phyloP scores from a whole-genome alignment of 108 stramenopile genomes.

The Pseudonitzschia multistriata region DNA sequence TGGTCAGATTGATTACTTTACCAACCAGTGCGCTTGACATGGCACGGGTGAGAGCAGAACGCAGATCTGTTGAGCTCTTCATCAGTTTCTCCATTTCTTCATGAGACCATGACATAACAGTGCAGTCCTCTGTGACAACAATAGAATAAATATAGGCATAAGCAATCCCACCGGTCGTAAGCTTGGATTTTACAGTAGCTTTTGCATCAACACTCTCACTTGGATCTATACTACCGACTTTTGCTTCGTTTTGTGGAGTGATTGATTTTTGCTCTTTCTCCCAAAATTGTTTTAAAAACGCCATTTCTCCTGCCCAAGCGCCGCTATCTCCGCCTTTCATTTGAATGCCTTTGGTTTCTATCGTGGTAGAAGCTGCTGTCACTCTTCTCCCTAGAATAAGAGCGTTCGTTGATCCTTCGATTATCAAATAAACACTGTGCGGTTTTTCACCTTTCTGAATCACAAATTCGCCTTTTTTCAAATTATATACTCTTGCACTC shows the following conservation, averaged over 20 bases:
- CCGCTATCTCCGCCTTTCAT: slow-evolving; percentile 74
- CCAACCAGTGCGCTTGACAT: slow-evolving; percentile 84
- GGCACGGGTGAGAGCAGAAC: slow-evolving; percentile 69
- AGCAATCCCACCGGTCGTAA: background rate
- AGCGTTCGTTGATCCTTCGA: slow-evolving; percentile 63
- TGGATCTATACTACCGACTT: background rate
- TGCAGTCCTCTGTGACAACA: slow-evolving; percentile 59
- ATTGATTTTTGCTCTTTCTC: slow-evolving; percentile 34
- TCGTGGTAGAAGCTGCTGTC: slow-evolving; percentile 53
- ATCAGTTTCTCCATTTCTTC: slow-evolving; percentile 73
- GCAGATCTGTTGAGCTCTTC: slow-evolving; percentile 64
- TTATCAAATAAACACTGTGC: slow-evolving; percentile 57
- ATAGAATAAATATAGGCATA: slow-evolving; percentile 53
- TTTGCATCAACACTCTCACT: background rate
- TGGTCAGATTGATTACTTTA: slow-evolving; percentile 83
- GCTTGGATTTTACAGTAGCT: background rate
- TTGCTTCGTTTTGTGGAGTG: slow-evolving; percentile 6
- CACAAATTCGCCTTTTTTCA: slow-evolving; percentile 47
- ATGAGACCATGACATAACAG: slow-evolving; percentile 67
- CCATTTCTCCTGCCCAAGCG: slow-evolving; percentile 86
- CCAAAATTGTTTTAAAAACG: slow-evolving; percentile 66
- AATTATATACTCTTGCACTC: slow-evolving; percentile 29
- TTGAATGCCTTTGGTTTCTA: slow-evolving; percentile 31
- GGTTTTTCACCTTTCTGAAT: slow-evolving; percentile 53
- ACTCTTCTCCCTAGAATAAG: slow-evolving; percentile 54